A percentile compares a stretch with the other conserved stretches of the same genome.
These are phyloP conservation scores for Fonsecaea nubica DNA, from an alignment of 2,329 filamentous ascomycete genomes.

Conservation along the genomic window DNA sequence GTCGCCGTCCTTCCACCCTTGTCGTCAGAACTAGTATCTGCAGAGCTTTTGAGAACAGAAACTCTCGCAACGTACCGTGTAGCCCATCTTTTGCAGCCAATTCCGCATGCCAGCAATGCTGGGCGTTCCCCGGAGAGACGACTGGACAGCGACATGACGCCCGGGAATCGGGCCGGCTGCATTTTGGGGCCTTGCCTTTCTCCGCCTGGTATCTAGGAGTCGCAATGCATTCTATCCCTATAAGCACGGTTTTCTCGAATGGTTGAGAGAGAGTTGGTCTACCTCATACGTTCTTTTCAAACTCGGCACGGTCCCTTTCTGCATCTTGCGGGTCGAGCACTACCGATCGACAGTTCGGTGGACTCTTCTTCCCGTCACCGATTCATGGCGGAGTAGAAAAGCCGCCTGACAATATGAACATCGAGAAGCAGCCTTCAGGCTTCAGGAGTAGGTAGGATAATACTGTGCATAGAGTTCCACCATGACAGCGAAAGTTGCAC, in stretches of 20 bases:
- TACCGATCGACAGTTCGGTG: background rate
- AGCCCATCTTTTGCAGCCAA: conserved; percentile 18
- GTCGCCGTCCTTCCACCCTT: conserved; percentile 8
- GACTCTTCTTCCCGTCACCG: background rate
- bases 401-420: background rate
- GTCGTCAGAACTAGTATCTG: background rate
- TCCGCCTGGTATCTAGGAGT: background rate
- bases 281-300: conserved; percentile 4
- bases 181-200: background rate
- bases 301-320: background rate
- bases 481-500: no score
- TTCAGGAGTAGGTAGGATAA: background rate
- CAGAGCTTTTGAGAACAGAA: background rate
- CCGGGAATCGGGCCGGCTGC: background rate
- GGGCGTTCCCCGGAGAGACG: conserved; percentile 8
- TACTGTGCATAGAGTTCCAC: background rate
- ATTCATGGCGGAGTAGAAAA: background rate
- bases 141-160: background rate
- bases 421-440: background rate
- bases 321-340: background rate
- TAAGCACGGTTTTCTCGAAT: background rate
- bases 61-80: conserved; percentile 8
- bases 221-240: background rate
- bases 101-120: conserved; percentile 14
- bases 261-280: background rate